phyloP scores from a whole-genome alignment of 345 rosid species.

The Ricinus communis region DNA sequence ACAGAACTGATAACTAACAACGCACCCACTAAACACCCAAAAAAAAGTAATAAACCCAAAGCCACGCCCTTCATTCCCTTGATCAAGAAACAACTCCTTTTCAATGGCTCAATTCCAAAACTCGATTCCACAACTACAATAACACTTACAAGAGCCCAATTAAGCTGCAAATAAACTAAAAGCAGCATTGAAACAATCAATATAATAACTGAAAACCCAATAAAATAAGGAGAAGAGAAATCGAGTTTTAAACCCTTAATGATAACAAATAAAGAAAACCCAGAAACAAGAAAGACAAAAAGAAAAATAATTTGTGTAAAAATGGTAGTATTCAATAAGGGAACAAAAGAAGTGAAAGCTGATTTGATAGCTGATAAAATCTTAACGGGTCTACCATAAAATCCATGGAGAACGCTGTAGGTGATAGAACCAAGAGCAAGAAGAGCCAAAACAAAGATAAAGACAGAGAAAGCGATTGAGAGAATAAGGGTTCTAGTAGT shows the following conservation, averaged over 20 bases:
- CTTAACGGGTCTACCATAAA: slow-evolving; percentile 83
- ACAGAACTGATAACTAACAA: slow-evolving; percentile 29
- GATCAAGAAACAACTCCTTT: slow-evolving; percentile 50
- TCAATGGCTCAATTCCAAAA: slow-evolving; percentile 66
- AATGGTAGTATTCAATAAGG: slow-evolving; percentile 43
- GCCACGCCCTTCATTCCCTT: slow-evolving; percentile 51
- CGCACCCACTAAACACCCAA: slow-evolving; percentile 23
- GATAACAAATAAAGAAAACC: slow-evolving; percentile 24
- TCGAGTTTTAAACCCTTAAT: slow-evolving; percentile 19
- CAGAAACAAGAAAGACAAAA: slow-evolving; percentile 29
- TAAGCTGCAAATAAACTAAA: slow-evolving; percentile 37
- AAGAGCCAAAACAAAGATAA: slow-evolving; percentile 36
- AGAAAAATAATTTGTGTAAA: slow-evolving; percentile 25
- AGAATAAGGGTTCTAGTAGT: slow-evolving; percentile 18
- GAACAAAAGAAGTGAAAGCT: slow-evolving; percentile 51
- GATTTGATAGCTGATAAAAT: slow-evolving; percentile 57
- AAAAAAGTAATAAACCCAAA: slow-evolving; percentile 36
- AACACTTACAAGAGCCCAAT: slow-evolving; percentile 51
- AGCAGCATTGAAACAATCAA: slow-evolving; percentile 15
- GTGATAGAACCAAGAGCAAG: slow-evolving; percentile 61
- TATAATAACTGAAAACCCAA: slow-evolving; percentile 14
- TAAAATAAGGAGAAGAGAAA: slow-evolving; percentile 38
- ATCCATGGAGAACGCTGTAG: slow-evolving; percentile 63
- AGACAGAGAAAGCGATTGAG: slow-evolving; percentile 30
- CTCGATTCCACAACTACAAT: slow-evolving; percentile 63